Percentiles rank a stretch among this genome's conserved stretches.
phyloP scores from a whole-genome alignment of 805 yeast species.

The Suhomyces canberraensis region DNA sequence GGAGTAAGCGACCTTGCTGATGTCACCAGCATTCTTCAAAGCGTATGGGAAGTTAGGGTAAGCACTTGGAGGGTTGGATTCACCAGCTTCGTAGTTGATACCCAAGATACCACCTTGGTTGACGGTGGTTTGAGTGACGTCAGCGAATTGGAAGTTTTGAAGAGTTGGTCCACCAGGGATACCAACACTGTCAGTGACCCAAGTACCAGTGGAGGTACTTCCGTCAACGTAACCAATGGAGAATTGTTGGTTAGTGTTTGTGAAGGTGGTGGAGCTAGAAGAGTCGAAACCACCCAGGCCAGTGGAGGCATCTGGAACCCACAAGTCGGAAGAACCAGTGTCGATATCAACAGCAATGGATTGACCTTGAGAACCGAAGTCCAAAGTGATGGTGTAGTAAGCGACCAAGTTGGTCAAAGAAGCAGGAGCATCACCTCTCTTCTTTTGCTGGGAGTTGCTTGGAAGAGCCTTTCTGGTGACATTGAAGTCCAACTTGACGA shows the following conservation, averaged over 20 bases:
- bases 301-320: conserved; percentile 5
- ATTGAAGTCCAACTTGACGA: conserved; percentile 3
- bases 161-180: conserved; percentile 9
- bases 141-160: conserved; percentile 8
- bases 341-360: conserved; percentile 11
- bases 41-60: conserved; percentile 16
- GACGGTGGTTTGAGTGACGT: conserved; percentile 7
- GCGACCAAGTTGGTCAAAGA: conserved; percentile 4
- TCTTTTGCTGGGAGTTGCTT: background rate
- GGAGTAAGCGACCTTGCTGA: conserved; percentile 21
- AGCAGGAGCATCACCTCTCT: background rate
- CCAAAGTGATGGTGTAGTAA: conserved; percentile 8
- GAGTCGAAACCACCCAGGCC: conserved; percentile 5
- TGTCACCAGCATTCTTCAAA: conserved; percentile 26
- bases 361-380: conserved; percentile 10
- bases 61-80: background rate
- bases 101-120: conserved; percentile 12
- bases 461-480: conserved; percentile 1
- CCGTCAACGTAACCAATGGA: conserved; percentile 7
- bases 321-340: conserved; percentile 12
- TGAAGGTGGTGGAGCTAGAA: conserved; percentile 7
- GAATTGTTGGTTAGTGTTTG: conserved; percentile 3
- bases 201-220: conserved; percentile 6
- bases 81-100: conserved; percentile 2
- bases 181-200: conserved; percentile 6